Evolutionary conservation across 345 rosid species (phyloP).

Genomic region (Stellera chamaejasme): DNA sequence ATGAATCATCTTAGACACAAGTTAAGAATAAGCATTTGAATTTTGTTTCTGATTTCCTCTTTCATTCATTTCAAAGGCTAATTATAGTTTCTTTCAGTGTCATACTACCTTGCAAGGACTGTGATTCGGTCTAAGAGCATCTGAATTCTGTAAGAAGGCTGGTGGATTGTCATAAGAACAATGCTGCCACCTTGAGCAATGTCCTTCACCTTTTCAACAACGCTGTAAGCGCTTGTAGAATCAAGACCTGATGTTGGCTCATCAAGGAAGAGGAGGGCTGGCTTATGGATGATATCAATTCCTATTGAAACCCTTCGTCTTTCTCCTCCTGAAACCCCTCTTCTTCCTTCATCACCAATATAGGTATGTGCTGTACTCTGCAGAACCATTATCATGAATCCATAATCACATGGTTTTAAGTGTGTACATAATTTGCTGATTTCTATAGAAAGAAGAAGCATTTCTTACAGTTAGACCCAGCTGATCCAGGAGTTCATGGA

Average conservation of each 20-base stretch:
- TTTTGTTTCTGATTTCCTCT: too few relatives aligned
- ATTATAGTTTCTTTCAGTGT: too few relatives aligned
- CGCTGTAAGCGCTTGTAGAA: conserved; percentile 76
- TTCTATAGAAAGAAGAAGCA: background rate
- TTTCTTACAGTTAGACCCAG: conserved; percentile 51
- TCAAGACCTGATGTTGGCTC: conserved; percentile 94
- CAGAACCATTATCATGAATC: background rate
- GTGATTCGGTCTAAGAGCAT: conserved; percentile 12
- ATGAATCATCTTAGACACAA: too few relatives aligned
- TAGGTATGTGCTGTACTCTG: conserved; percentile 42
- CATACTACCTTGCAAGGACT: conserved; percentile 12
- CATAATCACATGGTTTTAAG: background rate
- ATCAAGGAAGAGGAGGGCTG: conserved; percentile 66
- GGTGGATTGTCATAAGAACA: conserved; percentile 24
- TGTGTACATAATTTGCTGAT: too few relatives aligned
- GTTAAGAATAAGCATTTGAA: too few relatives aligned
- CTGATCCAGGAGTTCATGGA: conserved; percentile 56
- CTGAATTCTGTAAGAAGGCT: conserved; percentile 17
- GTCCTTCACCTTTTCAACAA: conserved; percentile 75
- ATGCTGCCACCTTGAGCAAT: conserved; percentile 71
- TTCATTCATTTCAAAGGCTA: too few relatives aligned
- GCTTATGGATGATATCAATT: conserved; percentile 79
- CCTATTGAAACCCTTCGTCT: conserved; percentile 74
- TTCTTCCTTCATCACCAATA: conserved; percentile 72
- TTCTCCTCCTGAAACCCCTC: conserved; percentile 71